Evolutionary conservation across 257 asterid genomes (phyloP).

Genomic region (Agastache rugosa): DNA sequence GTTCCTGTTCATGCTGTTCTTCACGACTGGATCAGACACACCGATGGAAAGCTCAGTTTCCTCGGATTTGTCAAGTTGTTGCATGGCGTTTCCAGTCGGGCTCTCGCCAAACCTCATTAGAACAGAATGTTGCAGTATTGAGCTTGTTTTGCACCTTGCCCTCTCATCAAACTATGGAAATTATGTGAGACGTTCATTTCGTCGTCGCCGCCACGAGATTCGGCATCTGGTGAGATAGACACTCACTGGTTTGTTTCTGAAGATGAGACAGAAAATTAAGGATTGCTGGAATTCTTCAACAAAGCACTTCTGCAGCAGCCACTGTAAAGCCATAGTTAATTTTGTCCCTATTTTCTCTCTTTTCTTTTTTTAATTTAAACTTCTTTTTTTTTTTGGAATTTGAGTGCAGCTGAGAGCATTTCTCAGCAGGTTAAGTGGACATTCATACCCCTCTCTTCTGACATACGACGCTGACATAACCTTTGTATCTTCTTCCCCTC

Average conservation of each 20-base stretch:
- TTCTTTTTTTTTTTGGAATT: slow-evolving; percentile 17
- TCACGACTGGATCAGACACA: slow-evolving; percentile 88
- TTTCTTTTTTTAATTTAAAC: background rate
- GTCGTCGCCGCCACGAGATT: background rate
- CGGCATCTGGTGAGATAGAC: background rate
- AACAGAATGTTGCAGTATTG: slow-evolving; percentile 2
- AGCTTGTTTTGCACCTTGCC: background rate
- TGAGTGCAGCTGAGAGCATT: slow-evolving; percentile 43
- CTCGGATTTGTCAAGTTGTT: slow-evolving; percentile 83
- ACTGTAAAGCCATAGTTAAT: slow-evolving; percentile 47
- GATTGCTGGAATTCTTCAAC: background rate
- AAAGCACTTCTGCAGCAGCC: background rate
- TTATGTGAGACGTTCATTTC: background rate
- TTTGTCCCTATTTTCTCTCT: background rate
- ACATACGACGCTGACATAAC: slow-evolving; percentile 40
- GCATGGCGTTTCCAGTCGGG: slow-evolving; percentile 81
- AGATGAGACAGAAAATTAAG: background rate
- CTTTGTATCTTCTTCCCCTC: slow-evolving; percentile 32
- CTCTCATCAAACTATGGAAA: background rate
- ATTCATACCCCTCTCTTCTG: slow-evolving; percentile 35
- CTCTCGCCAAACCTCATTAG: slow-evolving; percentile 66
- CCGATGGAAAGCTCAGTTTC: slow-evolving; percentile 94
- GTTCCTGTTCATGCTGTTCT: slow-evolving; percentile 92
- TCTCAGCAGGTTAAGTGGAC: slow-evolving; percentile 39
- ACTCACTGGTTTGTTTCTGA: background rate